Evolutionary conservation across 495 filamentous ascomycete species (phyloP).

Genomic region (Aspergillus bridgeri): DNA sequence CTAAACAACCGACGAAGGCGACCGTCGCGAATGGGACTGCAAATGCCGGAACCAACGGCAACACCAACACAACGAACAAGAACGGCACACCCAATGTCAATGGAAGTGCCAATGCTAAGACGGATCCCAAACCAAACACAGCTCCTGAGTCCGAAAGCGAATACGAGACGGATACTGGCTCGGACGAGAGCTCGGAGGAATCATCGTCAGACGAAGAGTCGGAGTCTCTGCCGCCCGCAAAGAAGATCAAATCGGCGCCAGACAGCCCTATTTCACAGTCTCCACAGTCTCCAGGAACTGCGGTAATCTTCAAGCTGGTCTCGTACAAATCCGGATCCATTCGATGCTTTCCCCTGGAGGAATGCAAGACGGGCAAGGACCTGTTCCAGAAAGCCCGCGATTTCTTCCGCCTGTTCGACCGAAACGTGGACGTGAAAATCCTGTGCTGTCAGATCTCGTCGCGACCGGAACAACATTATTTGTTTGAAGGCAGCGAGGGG

Average conservation of each 20-base stretch:
- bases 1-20: too few species aligned
- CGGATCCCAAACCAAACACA: background rate
- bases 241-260: background rate
- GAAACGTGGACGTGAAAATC: background rate
- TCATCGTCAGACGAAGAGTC: background rate
- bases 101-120: background rate
- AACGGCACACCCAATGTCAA: background rate
- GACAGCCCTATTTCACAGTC: background rate
- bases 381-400: slow-evolving; percentile 22
- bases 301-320: slow-evolving; percentile 11
- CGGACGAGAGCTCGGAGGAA: background rate
- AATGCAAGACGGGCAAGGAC: slow-evolving; percentile 9
- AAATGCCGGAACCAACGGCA: background rate
- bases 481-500: slow-evolving; percentile 21
- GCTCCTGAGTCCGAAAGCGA: background rate
- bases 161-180: background rate
- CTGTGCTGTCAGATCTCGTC: slow-evolving; percentile 23
- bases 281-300: background rate
- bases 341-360: slow-evolving; percentile 15
- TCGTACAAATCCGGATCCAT: slow-evolving; percentile 10
- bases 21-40: background rate
- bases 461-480: slow-evolving; percentile 8
- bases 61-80: background rate
- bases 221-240: background rate
- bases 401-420: slow-evolving; percentile 17